Evolutionary conservation across 177 flowering plant species (phyloP), one percentile per base, ranked within the genome.

Genomic region (Vitis hybrid): DNA sequence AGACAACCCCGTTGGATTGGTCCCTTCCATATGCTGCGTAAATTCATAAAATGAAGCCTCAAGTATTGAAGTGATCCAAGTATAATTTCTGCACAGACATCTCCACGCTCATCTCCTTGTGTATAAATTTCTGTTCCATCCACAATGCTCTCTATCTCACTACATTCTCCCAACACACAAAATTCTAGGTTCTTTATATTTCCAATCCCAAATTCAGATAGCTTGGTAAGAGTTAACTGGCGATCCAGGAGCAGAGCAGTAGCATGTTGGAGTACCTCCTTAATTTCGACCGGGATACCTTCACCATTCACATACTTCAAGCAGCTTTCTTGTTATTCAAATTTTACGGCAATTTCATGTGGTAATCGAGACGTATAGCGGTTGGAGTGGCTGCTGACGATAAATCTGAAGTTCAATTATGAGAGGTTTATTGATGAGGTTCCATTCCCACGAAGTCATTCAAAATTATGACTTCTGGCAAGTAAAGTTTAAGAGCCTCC

Each of bases 81-180:
- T 35, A 35, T 35, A 35, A 35, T 35, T 35, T 35, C 40, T 5
- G 6, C 40, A 35, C 7, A 5, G 0, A 35, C 40, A 35, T 35
- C 40, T 68, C 62, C 13, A 68, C 13, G 0, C 6, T 2, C 18
- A 46, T 49, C 50, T 30, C n/a, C 13, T n/a, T 40, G 12, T 21
- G 10, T 2, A 66, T 6, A 68, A 48, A 7, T 57, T 19, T 19
- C 17, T 6, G 2, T 0, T 35, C 40, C 40, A 35, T 35, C 40
- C 40, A 35, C 40, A 35, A 11, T 1, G 12, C 19, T 35, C 49
- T 49, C 11, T 0, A 68, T 40, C 71, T 68, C 48, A 68, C 59
- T 59, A 40, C 71, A 59, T n/a, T 68, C 71, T 30, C 49, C 64
- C 56, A 68, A 21, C n/a, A 68, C 19, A 49, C 71, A 68, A n/a